Percentiles rank a stretch among this genome's conserved stretches.
phyloP scores from a whole-genome alignment of 2,329 filamentous ascomycete genomes.

The Sporothrix sp. region DNA sequence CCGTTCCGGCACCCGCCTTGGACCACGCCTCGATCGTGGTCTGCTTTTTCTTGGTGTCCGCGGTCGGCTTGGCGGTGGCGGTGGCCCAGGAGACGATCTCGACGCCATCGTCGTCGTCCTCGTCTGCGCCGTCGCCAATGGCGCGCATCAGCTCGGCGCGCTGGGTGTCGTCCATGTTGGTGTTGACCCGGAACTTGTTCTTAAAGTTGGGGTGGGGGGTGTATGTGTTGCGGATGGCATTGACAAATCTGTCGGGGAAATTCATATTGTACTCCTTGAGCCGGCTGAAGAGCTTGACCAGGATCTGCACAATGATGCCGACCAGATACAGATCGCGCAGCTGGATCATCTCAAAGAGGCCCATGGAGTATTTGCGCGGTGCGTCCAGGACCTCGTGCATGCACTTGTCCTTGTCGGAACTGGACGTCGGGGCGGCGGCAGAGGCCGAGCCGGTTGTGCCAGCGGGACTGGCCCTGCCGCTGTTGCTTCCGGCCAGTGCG shows the following conservation, averaged over 20 bases:
- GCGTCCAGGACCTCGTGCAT: constrained; percentile 48
- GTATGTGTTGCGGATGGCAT: constrained; percentile 56
- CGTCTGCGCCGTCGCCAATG: constrained; percentile 48
- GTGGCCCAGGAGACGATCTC: constrained; percentile 27
- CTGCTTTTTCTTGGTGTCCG: constrained; percentile 23
- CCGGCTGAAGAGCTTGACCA: constrained; percentile 73
- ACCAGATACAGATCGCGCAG: constrained; percentile 82
- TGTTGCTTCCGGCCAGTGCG: constrained; percentile 39
- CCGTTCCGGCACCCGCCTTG: not conserved
- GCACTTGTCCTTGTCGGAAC: constrained; percentile 17
- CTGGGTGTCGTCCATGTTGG: constrained; percentile 72
- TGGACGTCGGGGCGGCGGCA: constrained; percentile 10
- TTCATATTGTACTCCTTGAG: constrained; percentile 69
- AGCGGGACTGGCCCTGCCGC: constrained; percentile 13
- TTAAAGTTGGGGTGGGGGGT: constrained; percentile 46
- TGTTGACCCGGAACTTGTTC: constrained; percentile 53
- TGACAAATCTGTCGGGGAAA: constrained; percentile 42
- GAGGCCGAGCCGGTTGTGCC: not conserved
- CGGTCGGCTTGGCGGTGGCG: constrained; percentile 9
- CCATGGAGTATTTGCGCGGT: constrained; percentile 53
- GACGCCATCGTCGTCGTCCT: constrained; percentile 29
- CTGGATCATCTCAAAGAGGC: constrained; percentile 79
- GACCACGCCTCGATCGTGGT: constrained; percentile 20
- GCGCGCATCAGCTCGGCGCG: constrained; percentile 69
- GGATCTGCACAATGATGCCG: constrained; percentile 67